Evolutionary conservation across 1,139 yeast species (phyloP), one percentile per base, ranked within the genome.

Genomic region (Suhomyces guaymorum): DNA sequence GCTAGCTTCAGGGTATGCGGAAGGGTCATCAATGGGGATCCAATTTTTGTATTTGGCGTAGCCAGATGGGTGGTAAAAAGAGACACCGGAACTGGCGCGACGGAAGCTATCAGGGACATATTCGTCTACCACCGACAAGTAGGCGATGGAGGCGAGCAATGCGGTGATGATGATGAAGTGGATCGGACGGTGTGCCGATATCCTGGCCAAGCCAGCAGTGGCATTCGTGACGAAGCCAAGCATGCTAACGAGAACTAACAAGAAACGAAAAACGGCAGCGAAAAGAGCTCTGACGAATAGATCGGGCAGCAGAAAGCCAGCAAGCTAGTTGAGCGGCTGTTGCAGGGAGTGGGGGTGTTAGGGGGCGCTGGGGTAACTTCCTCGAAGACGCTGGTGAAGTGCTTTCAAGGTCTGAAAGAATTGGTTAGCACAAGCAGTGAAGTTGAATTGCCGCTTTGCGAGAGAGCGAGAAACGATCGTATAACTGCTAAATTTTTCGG

Each of bases 101-200:
- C 44, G 48, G 30, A 58, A 47, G 37, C 42, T 48, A 25, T 59
- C 65, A 14, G 82, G 80, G 38, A 85, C 71, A 51, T 87, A 86
- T 46, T 85, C 83, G 55, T 87, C 95, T 25, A 89, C 82, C 14
- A 88, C 78, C 12, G 92, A 78, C 48, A 88, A 73, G 60, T 88
- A 92, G 9, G 94, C 88, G 37, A 85, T 67, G 7, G 95, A 82
- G 2, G 95, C 95, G 39, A 87, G 63, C 37, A 88, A 63, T 18
- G 94, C 75, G 12, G 90, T 77, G 44, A 80, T 55, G 33, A 89
- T 80, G 41, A 92, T 80, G 41, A 90, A 78, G 60, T 92, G 98
- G 49, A 92, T 88, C 21, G 99, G 99, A 52, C 82, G 78, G 46
- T 78, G 79, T 14, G 96, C 95, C 32, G 92, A 80, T 26, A 74